Conservation (phyloP, 192 early-diverging fungal genomes). For the Linnemannia exigua region DNA sequence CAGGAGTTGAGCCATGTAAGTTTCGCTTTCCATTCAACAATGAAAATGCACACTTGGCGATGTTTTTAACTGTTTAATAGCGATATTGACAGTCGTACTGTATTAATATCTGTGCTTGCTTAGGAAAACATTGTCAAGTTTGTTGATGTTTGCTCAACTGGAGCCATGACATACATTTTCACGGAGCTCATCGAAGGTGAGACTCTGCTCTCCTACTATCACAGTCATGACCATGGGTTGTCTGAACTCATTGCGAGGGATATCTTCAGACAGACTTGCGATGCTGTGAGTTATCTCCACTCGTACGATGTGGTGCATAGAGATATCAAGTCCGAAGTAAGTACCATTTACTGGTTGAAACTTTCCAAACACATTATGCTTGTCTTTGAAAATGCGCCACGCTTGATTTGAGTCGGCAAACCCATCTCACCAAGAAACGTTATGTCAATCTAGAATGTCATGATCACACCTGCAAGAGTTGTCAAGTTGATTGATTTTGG, state of each 20-base stretch:
- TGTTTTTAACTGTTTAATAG: neutral
- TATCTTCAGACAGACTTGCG: slow-evolving; percentile 37
- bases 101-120: neutral
- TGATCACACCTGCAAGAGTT: slow-evolving; percentile 1
- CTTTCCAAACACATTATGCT: neutral
- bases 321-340: slow-evolving; percentile 56
- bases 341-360: neutral
- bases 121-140: slow-evolving; percentile 41
- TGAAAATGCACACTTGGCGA: neutral
- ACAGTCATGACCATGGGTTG: neutral
- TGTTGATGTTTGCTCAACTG: neutral
- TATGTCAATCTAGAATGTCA: slow-evolving; percentile 33
- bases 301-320: slow-evolving; percentile 23
- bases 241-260: slow-evolving; percentile 19
- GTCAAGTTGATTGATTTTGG: slow-evolving; percentile 50
- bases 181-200: slow-evolving; percentile 31
- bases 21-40: neutral
- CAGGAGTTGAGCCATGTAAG: slow-evolving; percentile 31
- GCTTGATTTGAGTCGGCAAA: neutral
- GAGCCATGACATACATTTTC: slow-evolving; percentile 26
- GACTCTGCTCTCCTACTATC: slow-evolving; percentile 3
- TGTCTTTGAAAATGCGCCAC: too few species aligned
- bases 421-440: neutral
- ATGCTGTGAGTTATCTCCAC: slow-evolving; percentile 38
- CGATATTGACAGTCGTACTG: neutral